Base-by-base conservation (phyloP, 2,329 filamentous ascomycete genomes). In the Arthrobotrys sphaeroides region DNA sequence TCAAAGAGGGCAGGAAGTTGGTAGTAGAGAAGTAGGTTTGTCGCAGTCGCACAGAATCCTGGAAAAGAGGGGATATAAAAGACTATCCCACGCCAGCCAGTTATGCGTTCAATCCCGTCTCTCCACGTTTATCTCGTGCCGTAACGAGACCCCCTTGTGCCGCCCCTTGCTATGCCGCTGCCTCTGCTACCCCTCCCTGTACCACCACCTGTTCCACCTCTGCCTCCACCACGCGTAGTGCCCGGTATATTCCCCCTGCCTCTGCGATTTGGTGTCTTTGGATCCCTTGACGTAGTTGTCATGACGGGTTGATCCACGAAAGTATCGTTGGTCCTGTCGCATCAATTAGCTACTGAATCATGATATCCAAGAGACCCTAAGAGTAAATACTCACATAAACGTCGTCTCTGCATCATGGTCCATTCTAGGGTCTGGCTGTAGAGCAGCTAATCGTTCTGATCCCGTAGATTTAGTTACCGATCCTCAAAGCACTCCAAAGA, bases 361-460 rank as follows among this genome's bases (percentile, higher is more conserved):
- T 9, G 22, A 20, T 7, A 36, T 31, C n/a, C 6, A 7, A 36
- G 12, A 33, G 20, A 43, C n/a, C 18, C 10, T 36, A 26, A n/a
- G 10, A 22, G n/a, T 22, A 9, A 3, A 83, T 16, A 2, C 9
- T 88, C 84, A 91, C 90, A 97, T 88, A 80, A 97, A 97, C 0
- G 94, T 97, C 60, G 91, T 91, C 79, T 97, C 94, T 13, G 84
- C 84, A 78, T 90, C 88, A 69, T 83, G 82, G 45, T 83, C 82
- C 22, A 81, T 81, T 77, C 81, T 81, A 59, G 72, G 72, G 16
- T 47, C 18, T 18, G 72, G 72, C 28, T 69, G 72, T 9, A 65
- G 22, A 18, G 64, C 72, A 51, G 64, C 72, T 12, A 75, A n/a
- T 36, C 72, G 64, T 60, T 75, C 72, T 75, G 31, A 43, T 13